Evolutionary conservation across 2,329 filamentous ascomycete genomes (phyloP), one percentile per base, ranked within the genome.

Genomic region (Corniculantispora saksenae): DNA sequence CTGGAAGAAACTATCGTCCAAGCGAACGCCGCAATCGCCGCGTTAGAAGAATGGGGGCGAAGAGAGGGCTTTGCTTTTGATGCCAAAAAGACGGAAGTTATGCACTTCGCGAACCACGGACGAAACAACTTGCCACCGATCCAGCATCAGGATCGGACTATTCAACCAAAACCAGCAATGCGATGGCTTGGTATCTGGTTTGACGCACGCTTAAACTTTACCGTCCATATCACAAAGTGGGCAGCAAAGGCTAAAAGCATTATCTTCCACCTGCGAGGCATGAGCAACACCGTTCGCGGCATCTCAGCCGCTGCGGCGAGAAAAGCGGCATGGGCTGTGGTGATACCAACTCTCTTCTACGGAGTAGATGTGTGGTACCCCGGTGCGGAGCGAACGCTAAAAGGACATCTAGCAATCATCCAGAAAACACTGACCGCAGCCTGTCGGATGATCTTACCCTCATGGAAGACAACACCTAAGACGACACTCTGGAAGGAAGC

Each of bases 101-200:
- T 72, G 23, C 65, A 72, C 51, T 70, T 71, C 57, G 61, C 63
- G 7, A 53, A 35, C 45, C 65, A 56, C 15, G 45, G 23, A 55
- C 51, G 54, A 38, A 63, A 23, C 35, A 61, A 13, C 25, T 8
- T 43, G 57, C 59, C 51, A 9, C 19, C 54, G 4, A 61, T 67
- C 43, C 32, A 58, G 45, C 59, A 67, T 51, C 35, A 50, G 29
- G 50, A 58, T 23, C 54, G 29, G 3, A 35, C 54, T 15, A 65
- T 61, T 19, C 25, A 61, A 29, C 54, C 63, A 6, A 55, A 57
- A 43, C n/a, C 57, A 8, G 61, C 68, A 12, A 66, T 71, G 38
- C 61, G 63, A 19, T 72, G 67, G 69, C 66, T 72, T 9, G 70
- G 70, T 13, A 55, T 71, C 51, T 69, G 61, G 56, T 65, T 71